phyloP scores from a whole-genome alignment of 768 basidiomycete species.

The Dioszegia crocea region DNA sequence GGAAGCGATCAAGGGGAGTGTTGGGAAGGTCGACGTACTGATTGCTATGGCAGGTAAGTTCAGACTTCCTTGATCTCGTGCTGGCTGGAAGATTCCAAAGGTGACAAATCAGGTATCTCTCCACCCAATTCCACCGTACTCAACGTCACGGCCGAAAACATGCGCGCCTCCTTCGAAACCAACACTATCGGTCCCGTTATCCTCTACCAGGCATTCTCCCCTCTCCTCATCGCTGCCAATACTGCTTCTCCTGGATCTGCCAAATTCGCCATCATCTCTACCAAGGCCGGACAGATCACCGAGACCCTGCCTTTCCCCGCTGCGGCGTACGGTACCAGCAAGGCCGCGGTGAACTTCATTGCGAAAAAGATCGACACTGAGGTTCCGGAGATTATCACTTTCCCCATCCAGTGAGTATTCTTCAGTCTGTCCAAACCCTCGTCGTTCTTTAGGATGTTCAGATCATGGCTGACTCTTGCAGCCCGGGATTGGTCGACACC shows the following conservation, averaged over 20 bases:
- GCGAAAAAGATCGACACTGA: constrained; percentile 17
- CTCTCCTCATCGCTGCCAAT: background rate
- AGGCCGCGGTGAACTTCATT: constrained; percentile 23
- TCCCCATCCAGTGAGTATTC: constrained; percentile 12
- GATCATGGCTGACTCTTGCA: background rate
- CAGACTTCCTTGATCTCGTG: constrained; percentile 5
- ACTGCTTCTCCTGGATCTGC: too few relatives aligned
- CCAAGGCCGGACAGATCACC: constrained; percentile 2
- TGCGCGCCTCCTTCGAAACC: background rate
- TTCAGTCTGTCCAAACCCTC: too few relatives aligned
- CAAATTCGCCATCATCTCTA: constrained; percentile 19
- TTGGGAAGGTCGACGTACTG: constrained; percentile 28
- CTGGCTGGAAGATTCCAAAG: too few relatives aligned
- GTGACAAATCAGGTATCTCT: too few relatives aligned
- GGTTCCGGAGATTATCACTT: constrained; percentile 6
- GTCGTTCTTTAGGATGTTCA: too few relatives aligned
- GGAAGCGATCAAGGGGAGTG: background rate
- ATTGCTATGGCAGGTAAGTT: constrained; percentile 34
- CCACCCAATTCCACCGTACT: too few relatives aligned
- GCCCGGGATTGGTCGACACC: background rate
- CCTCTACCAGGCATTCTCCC: constrained; percentile 13
- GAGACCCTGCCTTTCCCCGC: background rate
- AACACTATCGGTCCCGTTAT: constrained; percentile 22
- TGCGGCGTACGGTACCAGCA: constrained; percentile 19
- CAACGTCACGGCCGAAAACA: background rate